phyloP scores from a whole-genome alignment of 176 grass and related monocot genomes.

The Chloris gayana region DNA sequence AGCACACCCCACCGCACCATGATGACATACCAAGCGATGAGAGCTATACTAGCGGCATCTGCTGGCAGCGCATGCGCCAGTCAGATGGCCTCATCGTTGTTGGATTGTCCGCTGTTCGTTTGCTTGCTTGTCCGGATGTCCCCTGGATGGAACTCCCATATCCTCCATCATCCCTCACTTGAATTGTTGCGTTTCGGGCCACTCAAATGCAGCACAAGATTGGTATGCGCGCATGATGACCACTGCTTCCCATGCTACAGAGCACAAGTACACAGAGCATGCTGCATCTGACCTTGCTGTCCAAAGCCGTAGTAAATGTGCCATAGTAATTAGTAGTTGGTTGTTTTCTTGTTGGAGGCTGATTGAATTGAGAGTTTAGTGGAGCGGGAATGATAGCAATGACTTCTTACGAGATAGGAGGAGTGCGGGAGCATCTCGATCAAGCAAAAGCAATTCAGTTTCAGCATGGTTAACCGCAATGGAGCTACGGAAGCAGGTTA shows the following conservation, averaged over 20 bases:
- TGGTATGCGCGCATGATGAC: slow-evolving; percentile 3
- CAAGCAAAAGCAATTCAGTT: background rate
- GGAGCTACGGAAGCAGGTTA: background rate
- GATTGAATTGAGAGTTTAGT: too few species aligned
- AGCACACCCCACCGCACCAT: background rate
- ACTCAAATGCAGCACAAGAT: background rate
- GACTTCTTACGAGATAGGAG: background rate
- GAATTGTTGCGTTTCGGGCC: background rate
- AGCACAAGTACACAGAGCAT: background rate
- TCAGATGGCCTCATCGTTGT: slow-evolving; percentile 1
- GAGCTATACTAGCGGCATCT: background rate
- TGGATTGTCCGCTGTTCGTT: background rate
- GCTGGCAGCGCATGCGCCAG: slow-evolving; percentile 8
- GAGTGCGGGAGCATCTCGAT: background rate
- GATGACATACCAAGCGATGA: slow-evolving; percentile 7
- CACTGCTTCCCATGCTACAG: background rate
- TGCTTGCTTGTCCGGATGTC: slow-evolving; percentile 14
- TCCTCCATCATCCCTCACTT: background rate
- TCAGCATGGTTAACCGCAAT: background rate
- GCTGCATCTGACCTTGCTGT: background rate
- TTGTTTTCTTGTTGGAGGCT: background rate
- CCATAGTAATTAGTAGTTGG: background rate
- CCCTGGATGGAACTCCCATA: background rate
- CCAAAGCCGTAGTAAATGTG: background rate
- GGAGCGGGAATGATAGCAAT: slow-evolving; percentile 1